A percentile compares a stretch with the other conserved stretches of the same genome.
phyloP scores from a whole-genome alignment of 768 basidiomycete species.

The Cystobasidiopsis lactophilus region DNA sequence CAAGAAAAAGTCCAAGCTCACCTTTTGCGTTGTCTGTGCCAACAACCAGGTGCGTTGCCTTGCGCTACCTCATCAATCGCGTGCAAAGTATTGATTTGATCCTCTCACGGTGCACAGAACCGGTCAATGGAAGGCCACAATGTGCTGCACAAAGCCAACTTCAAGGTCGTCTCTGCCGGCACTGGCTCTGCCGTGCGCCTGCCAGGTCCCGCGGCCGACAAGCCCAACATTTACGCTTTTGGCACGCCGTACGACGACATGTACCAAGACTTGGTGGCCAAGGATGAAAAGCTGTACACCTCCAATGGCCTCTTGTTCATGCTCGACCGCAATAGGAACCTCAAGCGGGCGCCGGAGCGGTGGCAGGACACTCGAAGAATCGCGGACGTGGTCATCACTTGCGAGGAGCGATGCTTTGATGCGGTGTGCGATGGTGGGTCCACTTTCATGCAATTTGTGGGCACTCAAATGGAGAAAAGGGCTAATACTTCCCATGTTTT shows the following conservation, averaged over 20 bases:
- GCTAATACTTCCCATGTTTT: background rate
- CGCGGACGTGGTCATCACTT: conserved; percentile 94
- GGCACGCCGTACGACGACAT: conserved; percentile 93
- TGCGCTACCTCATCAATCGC: too few relatives aligned
- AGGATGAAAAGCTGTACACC: conserved; percentile 74
- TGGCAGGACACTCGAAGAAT: conserved; percentile 49
- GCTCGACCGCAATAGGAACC: conserved; percentile 80
- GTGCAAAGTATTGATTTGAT: background rate
- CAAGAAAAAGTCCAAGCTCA: conserved; percentile 2
- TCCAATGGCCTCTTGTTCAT: conserved; percentile 85
- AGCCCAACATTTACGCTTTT: conserved; percentile 88
- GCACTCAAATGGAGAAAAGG: background rate
- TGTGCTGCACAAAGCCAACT: conserved; percentile 68
- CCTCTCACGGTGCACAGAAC: conserved; percentile 5
- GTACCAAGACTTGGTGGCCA: conserved; percentile 63
- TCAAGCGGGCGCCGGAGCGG: conserved; percentile 81
- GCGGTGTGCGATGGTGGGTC: conserved; percentile 83
- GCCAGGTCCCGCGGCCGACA: conserved; percentile 88
- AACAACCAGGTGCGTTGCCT: conserved; percentile 62
- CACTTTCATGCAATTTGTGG: background rate
- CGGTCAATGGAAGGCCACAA: conserved; percentile 74
- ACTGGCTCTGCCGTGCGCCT: conserved; percentile 93
- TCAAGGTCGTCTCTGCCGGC: conserved; percentile 76
- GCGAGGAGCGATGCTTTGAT: conserved; percentile 96
- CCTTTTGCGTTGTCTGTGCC: conserved; percentile 98